Evolutionary conservation across 768 basidiomycete species (phyloP), one percentile per base, ranked within the genome.

Genomic region (Leccinum boreale): DNA sequence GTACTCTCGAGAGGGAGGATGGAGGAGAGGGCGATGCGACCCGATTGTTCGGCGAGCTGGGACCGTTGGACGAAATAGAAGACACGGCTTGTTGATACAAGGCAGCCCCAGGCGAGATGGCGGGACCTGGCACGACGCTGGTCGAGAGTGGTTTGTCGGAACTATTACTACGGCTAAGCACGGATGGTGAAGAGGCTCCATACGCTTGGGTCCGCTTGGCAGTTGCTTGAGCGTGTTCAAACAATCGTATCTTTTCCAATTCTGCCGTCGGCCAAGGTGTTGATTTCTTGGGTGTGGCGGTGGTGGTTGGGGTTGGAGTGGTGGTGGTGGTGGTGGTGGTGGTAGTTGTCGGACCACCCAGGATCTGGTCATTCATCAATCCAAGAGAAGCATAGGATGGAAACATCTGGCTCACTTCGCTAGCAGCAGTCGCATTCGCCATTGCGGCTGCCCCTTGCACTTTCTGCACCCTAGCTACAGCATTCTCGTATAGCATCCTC

Each of bases 201-300:
- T 56, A 64, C 6, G 78, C 81, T 65, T 87, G 89, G 5, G 81
- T 81, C 53, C 77, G 79, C 55, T 76, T 78, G 2, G 84, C 90
- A n/a, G 81, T 85, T 1, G 80, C 82, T 65, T 86, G 85, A 0
- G 90, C 89, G 50, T 83, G 69, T 51, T 87, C 77, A 70, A 81
- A 91, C n/a, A 90, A 67, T n/a, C 80, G 77, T 1, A 80, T 71
- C 64, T 93, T 92, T 68, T 93, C 91, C 55, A 85, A 82, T 70
- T 91, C 90, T 0, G 92, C 89, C 1, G 85, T 80, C 7, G 76
- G 76, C 88, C 87, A 92, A 19, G 66, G 49, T 3, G 64, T 3
- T 0, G 58, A 49, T 23, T 61, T 64, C 57, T 70, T 70, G 52
- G 60, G 50, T 12, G 62, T 45, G 3, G 60, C n/a, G 12, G 56